Evolutionary conservation across 2,329 filamentous ascomycete genomes (phyloP).

Genomic region (Curvularia eragrostidis): DNA sequence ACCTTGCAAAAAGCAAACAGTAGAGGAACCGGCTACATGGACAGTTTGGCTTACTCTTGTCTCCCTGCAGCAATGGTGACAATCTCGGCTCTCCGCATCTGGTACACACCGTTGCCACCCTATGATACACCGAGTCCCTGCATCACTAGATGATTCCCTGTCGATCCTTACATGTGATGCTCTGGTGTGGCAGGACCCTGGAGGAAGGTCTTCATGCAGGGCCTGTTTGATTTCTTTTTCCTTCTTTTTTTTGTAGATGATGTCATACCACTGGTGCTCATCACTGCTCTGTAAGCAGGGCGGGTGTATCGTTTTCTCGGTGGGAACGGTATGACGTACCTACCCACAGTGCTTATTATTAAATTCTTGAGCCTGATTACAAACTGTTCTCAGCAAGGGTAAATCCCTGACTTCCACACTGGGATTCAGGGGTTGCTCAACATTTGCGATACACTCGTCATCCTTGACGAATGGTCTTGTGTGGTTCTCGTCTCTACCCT

Average conservation of each 20-base stretch:
- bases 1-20: not conserved
- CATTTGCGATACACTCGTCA: not conserved
- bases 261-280: not conserved
- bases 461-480: not conserved
- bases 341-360: not conserved
- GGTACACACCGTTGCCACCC: not conserved
- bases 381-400: not conserved
- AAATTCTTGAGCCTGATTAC: not conserved
- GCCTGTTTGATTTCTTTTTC: not conserved
- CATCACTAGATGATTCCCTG: not conserved
- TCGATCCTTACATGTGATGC: not conserved
- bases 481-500: not conserved
- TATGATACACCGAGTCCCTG: not conserved
- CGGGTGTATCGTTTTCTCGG: not conserved
- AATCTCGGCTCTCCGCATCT: constrained; percentile 6
- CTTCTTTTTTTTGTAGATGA: not conserved
- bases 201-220: not conserved
- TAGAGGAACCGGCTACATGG: not conserved
- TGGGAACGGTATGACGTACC: not conserved
- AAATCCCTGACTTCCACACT: not conserved
- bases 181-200: not conserved
- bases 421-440: not conserved
- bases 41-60: not conserved
- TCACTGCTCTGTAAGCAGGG: not conserved
- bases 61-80: constrained; percentile 1